phyloP scores from a whole-genome alignment of 2,329 filamentous ascomycete species.

The Dothideomycetidae sp. region DNA sequence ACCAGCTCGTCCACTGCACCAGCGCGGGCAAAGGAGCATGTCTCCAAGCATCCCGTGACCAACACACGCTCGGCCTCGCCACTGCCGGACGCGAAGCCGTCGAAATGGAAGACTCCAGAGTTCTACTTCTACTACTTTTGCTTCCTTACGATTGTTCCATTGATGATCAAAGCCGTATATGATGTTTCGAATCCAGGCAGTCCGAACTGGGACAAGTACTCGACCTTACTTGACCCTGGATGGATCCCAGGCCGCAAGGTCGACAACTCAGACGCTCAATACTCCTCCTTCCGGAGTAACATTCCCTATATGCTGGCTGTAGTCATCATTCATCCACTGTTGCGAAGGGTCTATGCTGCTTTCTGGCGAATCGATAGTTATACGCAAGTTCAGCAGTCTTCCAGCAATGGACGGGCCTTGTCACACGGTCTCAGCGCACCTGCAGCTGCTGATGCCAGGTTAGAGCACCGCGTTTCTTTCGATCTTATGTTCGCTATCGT shows the following conservation, averaged over 20 bases:
- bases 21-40: constrained; percentile 22
- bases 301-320: constrained; percentile 66
- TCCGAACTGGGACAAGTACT: constrained; percentile 56
- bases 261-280: constrained; percentile 82
- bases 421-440: constrained; percentile 29
- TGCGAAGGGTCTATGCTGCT: constrained; percentile 57
- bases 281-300: constrained; percentile 70
- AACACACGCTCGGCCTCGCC: constrained; percentile 16
- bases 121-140: constrained; percentile 77
- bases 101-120: constrained; percentile 76
- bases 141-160: constrained; percentile 52
- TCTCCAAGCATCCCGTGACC: constrained; percentile 3
- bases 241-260: constrained; percentile 92
- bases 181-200: constrained; percentile 63
- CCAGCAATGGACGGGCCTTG: constrained; percentile 19
- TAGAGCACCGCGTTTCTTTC: constrained; percentile 59
- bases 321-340: constrained; percentile 61
- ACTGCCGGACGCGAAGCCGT: constrained; percentile 35
- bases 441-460: constrained; percentile 39
- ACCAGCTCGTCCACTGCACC: constrained; percentile 52
- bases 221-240: constrained; percentile 56
- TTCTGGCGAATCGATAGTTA: constrained; percentile 31
- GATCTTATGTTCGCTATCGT: constrained; percentile 69
- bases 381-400: constrained; percentile 28
- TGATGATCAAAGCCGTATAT: constrained; percentile 82